Conservation (phyloP, 2,329 filamentous ascomycete species). For the Colletotrichum tropicale region DNA sequence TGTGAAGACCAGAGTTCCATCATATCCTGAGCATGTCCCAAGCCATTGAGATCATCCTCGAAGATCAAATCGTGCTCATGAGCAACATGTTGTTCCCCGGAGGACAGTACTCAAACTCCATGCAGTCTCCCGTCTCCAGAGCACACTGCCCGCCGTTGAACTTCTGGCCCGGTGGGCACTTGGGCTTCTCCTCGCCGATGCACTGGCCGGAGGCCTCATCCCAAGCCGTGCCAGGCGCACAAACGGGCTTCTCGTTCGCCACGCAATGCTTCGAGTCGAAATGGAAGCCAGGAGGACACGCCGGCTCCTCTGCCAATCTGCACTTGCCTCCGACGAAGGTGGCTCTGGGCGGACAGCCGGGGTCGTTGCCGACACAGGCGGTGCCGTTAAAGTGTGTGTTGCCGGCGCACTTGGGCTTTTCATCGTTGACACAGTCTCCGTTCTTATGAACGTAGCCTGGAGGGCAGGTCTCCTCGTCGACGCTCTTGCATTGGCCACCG, state of each 20-base stretch:
- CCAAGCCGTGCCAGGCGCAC: not conserved
- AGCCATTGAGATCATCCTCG: rapidly evolving
- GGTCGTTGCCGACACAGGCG: not conserved
- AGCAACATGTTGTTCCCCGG: not conserved
- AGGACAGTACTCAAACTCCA: not conserved
- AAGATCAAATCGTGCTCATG: not conserved
- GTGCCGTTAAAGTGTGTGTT: not conserved
- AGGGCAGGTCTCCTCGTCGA: not conserved
- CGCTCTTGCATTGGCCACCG: not conserved
- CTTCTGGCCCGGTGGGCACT: not conserved
- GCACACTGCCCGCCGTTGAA: not conserved
- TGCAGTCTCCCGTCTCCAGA: not conserved
- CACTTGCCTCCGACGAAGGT: not conserved
- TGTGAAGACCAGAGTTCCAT: not conserved
- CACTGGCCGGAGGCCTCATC: not conserved
- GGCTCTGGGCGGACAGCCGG: not conserved
- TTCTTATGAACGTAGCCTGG: not conserved
- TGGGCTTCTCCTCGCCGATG: not conserved
- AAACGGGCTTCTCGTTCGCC: rapidly evolving
- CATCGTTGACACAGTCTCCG: not conserved
- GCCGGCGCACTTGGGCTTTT: not conserved
- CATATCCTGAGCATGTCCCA: not conserved
- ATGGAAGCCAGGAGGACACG: not conserved
- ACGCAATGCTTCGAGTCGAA: not conserved
- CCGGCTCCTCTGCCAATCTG: not conserved